Percentiles rank a stretch among this genome's conserved stretches.
phyloP scores from a whole-genome alignment of 768 basidiomycete genomes.

The Suillus fuscotomentosus region DNA sequence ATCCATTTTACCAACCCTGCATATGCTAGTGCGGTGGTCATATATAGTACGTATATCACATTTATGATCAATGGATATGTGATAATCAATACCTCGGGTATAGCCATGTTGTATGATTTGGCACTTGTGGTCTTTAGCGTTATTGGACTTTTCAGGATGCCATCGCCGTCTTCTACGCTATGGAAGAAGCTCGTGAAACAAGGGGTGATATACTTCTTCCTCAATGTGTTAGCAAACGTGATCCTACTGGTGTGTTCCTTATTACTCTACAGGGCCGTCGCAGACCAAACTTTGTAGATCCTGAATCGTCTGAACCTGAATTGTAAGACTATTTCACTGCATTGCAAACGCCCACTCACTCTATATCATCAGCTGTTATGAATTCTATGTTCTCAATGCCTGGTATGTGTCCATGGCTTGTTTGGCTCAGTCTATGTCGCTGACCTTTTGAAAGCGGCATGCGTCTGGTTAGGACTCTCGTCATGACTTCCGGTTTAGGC shows the following conservation, averaged over 20 bases:
- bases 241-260: neutral
- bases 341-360: neutral
- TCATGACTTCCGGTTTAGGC: neutral
- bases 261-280: neutral
- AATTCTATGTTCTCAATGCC: neutral
- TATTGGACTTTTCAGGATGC: neutral
- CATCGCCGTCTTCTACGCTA: neutral
- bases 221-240: neutral
- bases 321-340: neutral
- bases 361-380: neutral
- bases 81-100: neutral
- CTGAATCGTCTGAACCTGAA: neutral
- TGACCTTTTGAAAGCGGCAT: neutral
- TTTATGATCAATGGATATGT: neutral
- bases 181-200: conserved; percentile 1
- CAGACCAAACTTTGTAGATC: neutral
- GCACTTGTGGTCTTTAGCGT: neutral
- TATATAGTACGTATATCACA: neutral
- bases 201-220: neutral
- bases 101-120: neutral
- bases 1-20: neutral
- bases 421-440: neutral
- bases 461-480: neutral
- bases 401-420: neutral
- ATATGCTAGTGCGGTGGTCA: neutral